Conservation (phyloP, 805 yeast species). For the Saturnispora ahearnii region DNA sequence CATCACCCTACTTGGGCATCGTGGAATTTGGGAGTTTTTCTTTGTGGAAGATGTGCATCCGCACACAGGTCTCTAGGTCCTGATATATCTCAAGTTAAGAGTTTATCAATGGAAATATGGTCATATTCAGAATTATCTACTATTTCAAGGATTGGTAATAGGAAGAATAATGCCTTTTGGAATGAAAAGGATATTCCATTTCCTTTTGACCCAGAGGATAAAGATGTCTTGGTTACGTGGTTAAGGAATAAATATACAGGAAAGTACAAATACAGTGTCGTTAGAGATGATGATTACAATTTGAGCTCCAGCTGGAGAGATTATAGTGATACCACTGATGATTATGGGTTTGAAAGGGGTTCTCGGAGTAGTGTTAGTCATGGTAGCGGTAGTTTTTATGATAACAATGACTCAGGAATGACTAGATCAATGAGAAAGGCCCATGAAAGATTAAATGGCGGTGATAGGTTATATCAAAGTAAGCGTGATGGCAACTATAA, state of each 20-base stretch:
- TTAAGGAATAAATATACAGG: slow-evolving; percentile 66
- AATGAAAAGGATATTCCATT: slow-evolving; percentile 59
- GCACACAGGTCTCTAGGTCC: slow-evolving; percentile 60
- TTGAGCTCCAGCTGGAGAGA: slow-evolving; percentile 16
- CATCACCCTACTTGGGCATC: slow-evolving; percentile 53
- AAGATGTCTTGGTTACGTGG: slow-evolving; percentile 43
- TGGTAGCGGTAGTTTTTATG: slow-evolving; percentile 4
- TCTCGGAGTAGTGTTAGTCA: slow-evolving; percentile 20
- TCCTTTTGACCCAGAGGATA: slow-evolving; percentile 71
- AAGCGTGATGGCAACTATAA: slow-evolving; percentile 4
- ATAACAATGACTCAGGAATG: slow-evolving; percentile 4
- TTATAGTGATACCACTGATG: slow-evolving; percentile 12
- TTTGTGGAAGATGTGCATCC: slow-evolving; percentile 82
- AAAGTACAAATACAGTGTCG: slow-evolving; percentile 38
- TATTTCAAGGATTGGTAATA: slow-evolving; percentile 47
- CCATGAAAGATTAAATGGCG: slow-evolving; percentile 7
- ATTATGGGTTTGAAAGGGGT: slow-evolving; percentile 11
- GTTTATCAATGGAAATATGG: slow-evolving; percentile 71
- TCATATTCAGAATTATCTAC: slow-evolving; percentile 41
- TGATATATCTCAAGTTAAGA: slow-evolving; percentile 57
- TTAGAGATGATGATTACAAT: slow-evolving; percentile 30
- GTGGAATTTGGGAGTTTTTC: slow-evolving; percentile 51
- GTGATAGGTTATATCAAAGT: slow-evolving; percentile 7
- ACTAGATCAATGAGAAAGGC: slow-evolving; percentile 15
- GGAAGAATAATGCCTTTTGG: slow-evolving; percentile 52